phyloP scores from a whole-genome alignment of 768 basidiomycete species.

The Coprinopsis sp. region DNA sequence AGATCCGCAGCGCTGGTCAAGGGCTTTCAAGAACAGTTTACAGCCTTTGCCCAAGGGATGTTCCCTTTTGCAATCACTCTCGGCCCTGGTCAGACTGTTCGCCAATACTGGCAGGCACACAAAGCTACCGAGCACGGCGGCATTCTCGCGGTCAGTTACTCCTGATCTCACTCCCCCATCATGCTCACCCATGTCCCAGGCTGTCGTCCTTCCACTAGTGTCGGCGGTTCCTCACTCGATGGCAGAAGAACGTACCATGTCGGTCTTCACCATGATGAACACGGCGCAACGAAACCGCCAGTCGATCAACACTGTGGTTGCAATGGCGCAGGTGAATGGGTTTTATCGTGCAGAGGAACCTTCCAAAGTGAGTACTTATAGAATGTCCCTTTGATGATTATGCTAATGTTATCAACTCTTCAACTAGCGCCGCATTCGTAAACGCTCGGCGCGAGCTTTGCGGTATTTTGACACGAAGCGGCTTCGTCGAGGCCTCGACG shows the following conservation, averaged over 20 bases:
- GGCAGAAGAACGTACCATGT: conserved; percentile 34
- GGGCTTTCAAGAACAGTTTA: conserved; percentile 21
- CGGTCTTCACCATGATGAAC: conserved; percentile 29
- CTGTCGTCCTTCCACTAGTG: conserved; percentile 28
- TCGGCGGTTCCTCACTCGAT: conserved; percentile 31
- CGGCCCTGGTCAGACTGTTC: conserved; percentile 14
- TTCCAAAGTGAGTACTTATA: conserved; percentile 12
- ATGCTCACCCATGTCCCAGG: conserved; percentile 16
- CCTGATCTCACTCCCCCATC: neutral
- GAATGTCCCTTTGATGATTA: neutral
- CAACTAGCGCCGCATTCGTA: conserved; percentile 10
- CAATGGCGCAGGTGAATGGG: conserved; percentile 18
- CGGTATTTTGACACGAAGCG: conserved; percentile 22
- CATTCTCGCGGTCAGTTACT: conserved; percentile 26
- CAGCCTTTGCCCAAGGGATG: conserved; percentile 20
- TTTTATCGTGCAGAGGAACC: conserved; percentile 14
- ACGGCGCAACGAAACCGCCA: conserved; percentile 24
- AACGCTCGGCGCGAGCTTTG: conserved; percentile 18
- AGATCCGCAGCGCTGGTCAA: conserved; percentile 14
- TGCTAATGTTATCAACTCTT: neutral
- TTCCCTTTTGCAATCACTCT: conserved; percentile 22
- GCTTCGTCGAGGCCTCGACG: conserved; percentile 14
- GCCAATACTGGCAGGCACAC: conserved; percentile 21
- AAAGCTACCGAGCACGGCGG: conserved; percentile 20
- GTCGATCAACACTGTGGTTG: conserved; percentile 20